Evolutionary conservation across 768 basidiomycete species (phyloP).

Genomic region (Kondoa malvinella): DNA sequence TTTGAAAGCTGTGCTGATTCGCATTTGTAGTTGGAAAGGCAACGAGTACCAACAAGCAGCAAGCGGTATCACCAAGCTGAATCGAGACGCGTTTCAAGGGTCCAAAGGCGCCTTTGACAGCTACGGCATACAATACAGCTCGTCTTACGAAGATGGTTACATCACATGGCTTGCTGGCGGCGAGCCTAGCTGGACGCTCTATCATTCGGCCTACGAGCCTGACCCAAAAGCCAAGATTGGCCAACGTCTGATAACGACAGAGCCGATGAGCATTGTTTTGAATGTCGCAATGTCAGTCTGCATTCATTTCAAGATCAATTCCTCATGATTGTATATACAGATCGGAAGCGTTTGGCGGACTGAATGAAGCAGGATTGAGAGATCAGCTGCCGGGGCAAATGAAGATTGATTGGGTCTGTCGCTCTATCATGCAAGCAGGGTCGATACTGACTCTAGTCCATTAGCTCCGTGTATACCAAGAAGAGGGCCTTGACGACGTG

Average conservation of each 20-base stretch:
- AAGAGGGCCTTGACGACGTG: slow-evolving; percentile 44
- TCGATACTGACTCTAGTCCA: slow-evolving; percentile 62
- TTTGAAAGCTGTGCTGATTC: no score
- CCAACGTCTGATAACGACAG: slow-evolving; percentile 58
- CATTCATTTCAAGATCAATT: background rate
- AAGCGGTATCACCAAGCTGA: background rate
- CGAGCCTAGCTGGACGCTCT: background rate
- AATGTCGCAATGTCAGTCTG: slow-evolving; percentile 21
- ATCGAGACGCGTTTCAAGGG: background rate
- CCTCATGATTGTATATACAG: background rate
- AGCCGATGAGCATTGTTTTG: slow-evolving; percentile 39
- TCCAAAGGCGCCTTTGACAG: background rate
- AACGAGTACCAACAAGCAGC: slow-evolving; percentile 1
- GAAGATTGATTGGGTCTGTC: background rate
- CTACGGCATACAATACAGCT: background rate
- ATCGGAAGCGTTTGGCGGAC: background rate
- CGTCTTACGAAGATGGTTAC: background rate
- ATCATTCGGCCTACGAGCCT: slow-evolving; percentile 38
- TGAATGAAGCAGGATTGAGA: background rate
- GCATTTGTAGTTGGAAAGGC: background rate
- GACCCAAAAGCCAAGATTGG: slow-evolving; percentile 45
- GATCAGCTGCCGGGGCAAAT: background rate
- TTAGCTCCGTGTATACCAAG: slow-evolving; percentile 83
- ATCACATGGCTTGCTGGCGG: background rate
- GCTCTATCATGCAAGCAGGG: slow-evolving; percentile 42